Base-by-base conservation (phyloP, 1,139 yeast genomes). In the Yamadazyma taylorii region DNA sequence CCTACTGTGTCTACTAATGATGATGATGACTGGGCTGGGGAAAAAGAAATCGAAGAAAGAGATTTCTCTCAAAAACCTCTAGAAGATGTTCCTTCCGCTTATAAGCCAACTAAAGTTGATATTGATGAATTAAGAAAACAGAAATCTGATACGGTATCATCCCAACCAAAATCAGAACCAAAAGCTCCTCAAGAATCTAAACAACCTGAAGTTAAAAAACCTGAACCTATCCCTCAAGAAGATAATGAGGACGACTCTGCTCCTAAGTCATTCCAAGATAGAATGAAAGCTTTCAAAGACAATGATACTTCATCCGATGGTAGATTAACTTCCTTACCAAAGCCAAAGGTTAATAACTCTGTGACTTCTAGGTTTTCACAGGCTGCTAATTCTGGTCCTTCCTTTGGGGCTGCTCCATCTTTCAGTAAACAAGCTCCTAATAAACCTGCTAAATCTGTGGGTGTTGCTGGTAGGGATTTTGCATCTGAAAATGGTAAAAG, bases 401-500 rank as follows among this genome's bases (percentile, higher is more conserved):
- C 72, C 8, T 72, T 78, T 48, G 85, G 86, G 11, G 58, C 83
- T n/a, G 77, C 75, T 50, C 78, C 84, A 21, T 37, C 58, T 4
- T 56, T 65, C 38, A 61, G 61, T n/a, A 48, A 58, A 16, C 45
- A 61, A 3, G 54, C 63, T 23, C 55, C 56, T 7, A 40, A 46
- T 25, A 55, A 53, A 37, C 63, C 59, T 32, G 75, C 78, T 31
- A 73, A 75, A 40, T 65, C 78, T 7, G 73, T 75, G 29, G 81
- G 85, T 34, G 95, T 90, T 26, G 63, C 77, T 29, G 76, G 81
- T 38, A 78, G 82, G 60, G 76, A 83, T 56, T 85, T 79, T 58
- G 95, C 79, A 43, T 69, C 86, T 35, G 77, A 76, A 47, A 78
- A 75, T 41, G 96, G 96, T 43, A 86, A 87, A 63, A 85, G 96